Evolutionary conservation across 768 basidiomycete genomes (phyloP), one percentile per base, ranked within the genome.

Genomic region (Russula foetens): DNA sequence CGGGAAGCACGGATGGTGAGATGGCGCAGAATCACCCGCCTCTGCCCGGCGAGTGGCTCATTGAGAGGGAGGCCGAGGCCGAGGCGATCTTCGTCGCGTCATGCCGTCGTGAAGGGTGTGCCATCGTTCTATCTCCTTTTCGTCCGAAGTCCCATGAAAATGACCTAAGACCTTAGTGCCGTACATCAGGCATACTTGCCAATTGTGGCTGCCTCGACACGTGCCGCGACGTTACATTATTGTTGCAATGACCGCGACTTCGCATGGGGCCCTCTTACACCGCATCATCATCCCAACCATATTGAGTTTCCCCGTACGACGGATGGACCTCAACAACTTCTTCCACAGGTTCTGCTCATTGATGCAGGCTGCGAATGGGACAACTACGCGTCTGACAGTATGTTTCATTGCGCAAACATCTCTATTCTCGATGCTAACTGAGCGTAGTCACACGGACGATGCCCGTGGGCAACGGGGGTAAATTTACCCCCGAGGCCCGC

Each of bases 281-380:
- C 76, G 2, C 76, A 80, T 62, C 83, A 85, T 63, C 81, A 81
- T 55, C 66, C 76, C 24, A 86, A 90, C 69, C 72, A 70, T 21
- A 75, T 77, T 39, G 73, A 73, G 0, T 71, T 88, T 33, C 73
- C 77, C 4, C 75, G 77, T 8, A 69, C 75, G 14, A 64, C 72
- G 9, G 77, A 75, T 53, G 70, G 56, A 43, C 23, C 48, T 17
- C 56, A 29, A 21, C 48, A 78, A 17, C 65, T 86, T 51, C 65
- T 74, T 33, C 85, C 86, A 0, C 84, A 90, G 70, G 88, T 96
- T 7, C 77, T 96, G 5, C 81, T 96, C 33, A 94, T 96, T 63
- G 96, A 98, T 67, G 96, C 96, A 0, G 94, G 95, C 0, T 95
- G 94, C 68, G 96, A 98, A 74, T 95, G 84, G 85, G 69, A 76